phyloP scores from a whole-genome alignment of 2,329 filamentous ascomycete genomes.

The Ustilaginoidea virens region DNA sequence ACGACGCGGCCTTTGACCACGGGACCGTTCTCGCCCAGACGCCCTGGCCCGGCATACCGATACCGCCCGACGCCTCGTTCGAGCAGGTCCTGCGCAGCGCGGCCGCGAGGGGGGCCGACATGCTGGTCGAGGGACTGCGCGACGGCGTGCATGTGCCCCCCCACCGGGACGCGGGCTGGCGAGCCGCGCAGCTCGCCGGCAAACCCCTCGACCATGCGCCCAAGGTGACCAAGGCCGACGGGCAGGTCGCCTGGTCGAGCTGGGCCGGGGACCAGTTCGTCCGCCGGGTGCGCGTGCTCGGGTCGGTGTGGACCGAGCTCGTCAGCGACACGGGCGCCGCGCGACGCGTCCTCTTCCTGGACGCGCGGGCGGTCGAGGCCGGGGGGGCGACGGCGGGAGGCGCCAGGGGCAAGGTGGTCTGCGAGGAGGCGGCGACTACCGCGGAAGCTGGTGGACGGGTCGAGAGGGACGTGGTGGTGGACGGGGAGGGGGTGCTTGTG shows the following conservation, averaged over 20 bases:
- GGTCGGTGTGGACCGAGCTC: conserved; percentile 45
- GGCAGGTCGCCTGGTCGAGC: conserved; percentile 41
- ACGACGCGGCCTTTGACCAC: conserved; percentile 61
- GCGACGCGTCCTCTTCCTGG: conserved; percentile 25
- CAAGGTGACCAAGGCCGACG: conserved; percentile 54
- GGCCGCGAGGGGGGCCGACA: conserved; percentile 47
- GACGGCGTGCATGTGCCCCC: conserved; percentile 50
- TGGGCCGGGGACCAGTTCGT: conserved; percentile 40
- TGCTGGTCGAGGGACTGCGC: conserved; percentile 54
- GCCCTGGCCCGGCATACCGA: conserved; percentile 37
- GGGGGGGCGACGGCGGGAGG: conserved; percentile 2
- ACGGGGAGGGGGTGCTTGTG: conserved; percentile 3
- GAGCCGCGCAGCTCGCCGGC: conserved; percentile 7
- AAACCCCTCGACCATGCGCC: conserved; percentile 37
- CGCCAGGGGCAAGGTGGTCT: conserved; percentile 5
- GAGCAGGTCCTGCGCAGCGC: conserved; percentile 30
- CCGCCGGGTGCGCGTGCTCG: conserved; percentile 43
- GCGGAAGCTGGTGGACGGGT: too few relatives aligned
- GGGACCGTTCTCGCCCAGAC: conserved; percentile 63
- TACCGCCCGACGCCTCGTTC: conserved; percentile 28
- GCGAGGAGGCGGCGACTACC: conserved; percentile 7
- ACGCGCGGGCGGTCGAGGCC: conserved; percentile 11
- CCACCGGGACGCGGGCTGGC: conserved; percentile 19
- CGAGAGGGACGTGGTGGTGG: conserved; percentile 2
- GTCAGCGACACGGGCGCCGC: conserved; percentile 10